phyloP scores from a whole-genome alignment of 352 stramenopile species.

The Halophytophthora polymorphica region DNA sequence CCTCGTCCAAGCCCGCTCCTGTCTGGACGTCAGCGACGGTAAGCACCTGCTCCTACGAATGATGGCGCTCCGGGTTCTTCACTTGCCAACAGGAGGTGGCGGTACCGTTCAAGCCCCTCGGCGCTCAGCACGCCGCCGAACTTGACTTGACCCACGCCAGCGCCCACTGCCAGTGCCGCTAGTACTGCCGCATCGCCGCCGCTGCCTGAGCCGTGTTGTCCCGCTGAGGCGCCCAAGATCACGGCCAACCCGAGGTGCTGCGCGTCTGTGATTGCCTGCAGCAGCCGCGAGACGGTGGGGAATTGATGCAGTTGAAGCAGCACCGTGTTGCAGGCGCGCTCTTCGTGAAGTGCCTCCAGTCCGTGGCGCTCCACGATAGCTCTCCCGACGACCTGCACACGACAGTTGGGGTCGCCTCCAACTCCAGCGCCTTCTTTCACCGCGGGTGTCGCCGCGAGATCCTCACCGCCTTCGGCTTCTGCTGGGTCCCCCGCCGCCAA shows the following conservation, averaged over 20 bases:
- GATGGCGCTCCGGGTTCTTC: constrained; percentile 38
- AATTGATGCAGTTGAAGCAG: constrained; percentile 55
- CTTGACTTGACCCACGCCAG: constrained; percentile 64
- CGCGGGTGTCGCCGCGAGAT: neutral
- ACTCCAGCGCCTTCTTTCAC: constrained; percentile 15
- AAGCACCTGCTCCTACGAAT: constrained; percentile 38
- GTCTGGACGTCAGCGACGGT: constrained; percentile 16
- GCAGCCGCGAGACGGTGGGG: constrained; percentile 38
- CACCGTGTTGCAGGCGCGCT: constrained; percentile 63
- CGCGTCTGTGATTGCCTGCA: constrained; percentile 42
- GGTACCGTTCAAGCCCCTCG: constrained; percentile 55
- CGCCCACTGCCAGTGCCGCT: constrained; percentile 41
- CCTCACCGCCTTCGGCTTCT: neutral
- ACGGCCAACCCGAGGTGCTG: constrained; percentile 50
- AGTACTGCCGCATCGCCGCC: constrained; percentile 35
- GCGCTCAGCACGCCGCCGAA: constrained; percentile 51
- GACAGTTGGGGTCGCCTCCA: constrained; percentile 42
- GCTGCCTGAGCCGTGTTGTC: constrained; percentile 15
- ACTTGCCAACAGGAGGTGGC: constrained; percentile 43
- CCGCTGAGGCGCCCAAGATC: constrained; percentile 40
- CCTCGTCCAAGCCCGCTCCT: neutral
- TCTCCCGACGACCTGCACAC: constrained; percentile 47
- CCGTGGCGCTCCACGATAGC: constrained; percentile 30
- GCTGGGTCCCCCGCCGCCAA: constrained; percentile 6
- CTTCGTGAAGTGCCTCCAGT: constrained; percentile 41